Evolutionary conservation across 2,329 filamentous ascomycete species (phyloP).

Genomic region (Fusarium succisae): DNA sequence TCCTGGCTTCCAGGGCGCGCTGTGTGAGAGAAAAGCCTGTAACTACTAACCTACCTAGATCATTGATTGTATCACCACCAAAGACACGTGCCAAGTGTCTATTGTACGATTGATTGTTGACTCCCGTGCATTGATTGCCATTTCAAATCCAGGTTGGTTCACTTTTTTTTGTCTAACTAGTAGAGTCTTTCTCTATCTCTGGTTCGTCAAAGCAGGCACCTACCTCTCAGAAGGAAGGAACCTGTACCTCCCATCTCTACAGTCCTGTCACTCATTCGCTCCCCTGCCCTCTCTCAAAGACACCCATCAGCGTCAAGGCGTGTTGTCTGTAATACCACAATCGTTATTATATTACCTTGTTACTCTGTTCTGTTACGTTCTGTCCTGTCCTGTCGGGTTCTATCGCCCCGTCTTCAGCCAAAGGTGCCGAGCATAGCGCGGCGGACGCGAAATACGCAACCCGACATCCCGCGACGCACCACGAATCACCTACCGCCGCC

Average conservation of each 20-base stretch:
- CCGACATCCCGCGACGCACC: constrained; percentile 4
- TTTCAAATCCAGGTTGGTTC: constrained; percentile 39
- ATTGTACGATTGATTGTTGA: constrained; percentile 33
- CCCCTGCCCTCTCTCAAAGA: constrained; percentile 13
- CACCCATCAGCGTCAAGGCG: constrained; percentile 11
- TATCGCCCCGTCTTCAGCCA: constrained; percentile 15
- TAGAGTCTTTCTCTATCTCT: constrained; percentile 5
- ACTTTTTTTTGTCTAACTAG: constrained; percentile 28
- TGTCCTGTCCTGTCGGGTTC: constrained; percentile 2
- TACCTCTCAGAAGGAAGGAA: constrained; percentile 1
- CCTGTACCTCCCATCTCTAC: constrained; percentile 1
- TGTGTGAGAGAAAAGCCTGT: constrained; percentile 39
- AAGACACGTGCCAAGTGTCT: constrained; percentile 18
- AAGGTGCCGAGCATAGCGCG: constrained; percentile 23
- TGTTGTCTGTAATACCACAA: constrained; percentile 14
- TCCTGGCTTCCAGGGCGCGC: constrained; percentile 43
- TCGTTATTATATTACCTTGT: not conserved
- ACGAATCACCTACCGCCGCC: constrained; percentile 16
- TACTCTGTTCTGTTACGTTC: constrained; percentile 4
- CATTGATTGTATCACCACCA: constrained; percentile 20
- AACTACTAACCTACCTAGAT: not conserved
- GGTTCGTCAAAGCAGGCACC: constrained; percentile 1
- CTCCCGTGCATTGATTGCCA: constrained; percentile 1
- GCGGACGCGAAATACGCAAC: constrained; percentile 29
- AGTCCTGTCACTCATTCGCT: constrained; percentile 15